Conservation (phyloP, 345 rosid genomes). For the Angophora floribunda region DNA sequence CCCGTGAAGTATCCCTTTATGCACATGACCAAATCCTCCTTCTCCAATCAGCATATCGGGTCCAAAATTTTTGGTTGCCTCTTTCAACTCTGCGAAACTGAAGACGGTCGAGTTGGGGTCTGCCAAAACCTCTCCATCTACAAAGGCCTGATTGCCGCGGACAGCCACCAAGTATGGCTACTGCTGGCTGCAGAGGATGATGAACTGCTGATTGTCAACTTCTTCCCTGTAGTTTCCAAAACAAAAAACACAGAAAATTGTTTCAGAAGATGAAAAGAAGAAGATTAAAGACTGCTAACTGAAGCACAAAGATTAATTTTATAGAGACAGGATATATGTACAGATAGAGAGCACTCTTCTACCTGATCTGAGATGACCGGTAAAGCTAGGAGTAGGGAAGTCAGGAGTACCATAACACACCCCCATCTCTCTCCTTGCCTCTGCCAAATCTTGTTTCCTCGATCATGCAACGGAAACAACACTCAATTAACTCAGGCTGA, state of each 20-base stretch:
- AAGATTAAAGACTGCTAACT: not conserved
- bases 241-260: not conserved
- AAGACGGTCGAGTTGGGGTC: not conserved
- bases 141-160: not conserved
- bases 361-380: not conserved
- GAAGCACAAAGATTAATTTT: not conserved
- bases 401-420: constrained; percentile 1
- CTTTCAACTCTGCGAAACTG: not conserved
- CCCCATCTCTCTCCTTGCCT: not conserved
- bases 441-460: not conserved
- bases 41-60: not conserved
- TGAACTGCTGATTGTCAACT: not conserved
- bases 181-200: not conserved
- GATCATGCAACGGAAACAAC: accelerated
- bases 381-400: not conserved
- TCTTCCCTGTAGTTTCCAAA: not conserved
- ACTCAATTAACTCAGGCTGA: not conserved
- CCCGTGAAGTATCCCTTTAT: not conserved
- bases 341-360: not conserved
- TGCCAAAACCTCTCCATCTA: not conserved
- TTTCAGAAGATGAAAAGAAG: not conserved
- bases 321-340: not conserved
- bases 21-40: constrained; percentile 3
- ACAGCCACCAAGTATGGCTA: not conserved
- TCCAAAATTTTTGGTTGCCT: not conserved